These are phyloP conservation scores for Farysia itapuensis DNA, from an alignment of 1,284 basidiomycete genomes.

Conservation along the genomic window DNA sequence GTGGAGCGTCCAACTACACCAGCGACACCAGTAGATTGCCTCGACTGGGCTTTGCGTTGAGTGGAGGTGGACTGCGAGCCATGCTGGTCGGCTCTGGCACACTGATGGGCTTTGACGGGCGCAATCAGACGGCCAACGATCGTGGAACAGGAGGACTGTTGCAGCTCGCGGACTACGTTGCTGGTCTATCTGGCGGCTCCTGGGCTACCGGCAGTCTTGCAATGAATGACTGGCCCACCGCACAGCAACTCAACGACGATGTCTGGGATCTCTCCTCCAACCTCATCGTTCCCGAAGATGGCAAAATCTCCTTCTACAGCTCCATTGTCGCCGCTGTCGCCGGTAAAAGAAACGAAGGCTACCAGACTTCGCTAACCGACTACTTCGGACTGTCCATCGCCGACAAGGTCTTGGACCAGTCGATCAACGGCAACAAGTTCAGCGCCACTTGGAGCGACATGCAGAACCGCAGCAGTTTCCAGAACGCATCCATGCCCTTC, in stretches of 20 bases:
- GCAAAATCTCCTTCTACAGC: constrained; percentile 61
- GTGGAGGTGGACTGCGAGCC: constrained; percentile 63
- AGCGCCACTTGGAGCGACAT: constrained; percentile 49
- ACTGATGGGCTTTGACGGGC: constrained; percentile 45
- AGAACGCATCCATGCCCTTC: constrained; percentile 44
- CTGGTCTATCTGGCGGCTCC: constrained; percentile 55
- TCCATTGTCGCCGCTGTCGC: constrained; percentile 50
- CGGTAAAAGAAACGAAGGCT: constrained; percentile 40
- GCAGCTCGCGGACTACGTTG: constrained; percentile 53
- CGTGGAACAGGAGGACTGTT: constrained; percentile 54
- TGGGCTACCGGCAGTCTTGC: constrained; percentile 49
- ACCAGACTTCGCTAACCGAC: constrained; percentile 46
- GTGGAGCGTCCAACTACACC: constrained; percentile 48
- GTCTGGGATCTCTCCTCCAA: constrained; percentile 62
- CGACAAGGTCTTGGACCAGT: constrained; percentile 50
- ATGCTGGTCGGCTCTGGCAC: constrained; percentile 60
- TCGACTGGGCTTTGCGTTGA: constrained; percentile 61
- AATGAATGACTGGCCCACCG: constrained; percentile 54
- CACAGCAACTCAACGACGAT: constrained; percentile 42
- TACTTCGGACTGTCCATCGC: constrained; percentile 55
- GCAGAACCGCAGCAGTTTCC: constrained; percentile 41
- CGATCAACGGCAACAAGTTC: constrained; percentile 44
- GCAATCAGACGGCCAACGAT: constrained; percentile 49
- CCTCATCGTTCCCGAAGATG: constrained; percentile 61
- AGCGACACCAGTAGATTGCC: constrained; percentile 45